Evolutionary conservation across 176 grass and related monocot genomes (phyloP).

Genomic region (Miscanthus lutarioriparius): DNA sequence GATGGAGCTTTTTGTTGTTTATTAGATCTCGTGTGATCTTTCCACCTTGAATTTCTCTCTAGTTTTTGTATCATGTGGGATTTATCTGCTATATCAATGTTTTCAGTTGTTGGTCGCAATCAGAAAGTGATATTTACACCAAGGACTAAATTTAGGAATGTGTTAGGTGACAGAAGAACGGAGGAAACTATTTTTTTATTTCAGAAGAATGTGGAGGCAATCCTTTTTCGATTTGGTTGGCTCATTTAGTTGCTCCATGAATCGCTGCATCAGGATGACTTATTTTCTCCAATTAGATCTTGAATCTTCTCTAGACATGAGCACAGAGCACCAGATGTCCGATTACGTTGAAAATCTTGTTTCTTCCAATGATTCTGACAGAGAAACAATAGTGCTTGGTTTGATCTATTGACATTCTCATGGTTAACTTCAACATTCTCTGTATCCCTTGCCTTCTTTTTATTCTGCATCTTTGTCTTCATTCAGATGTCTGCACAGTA

Average conservation of each 20-base stretch:
- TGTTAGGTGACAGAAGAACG: constrained; percentile 2
- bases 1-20: background rate
- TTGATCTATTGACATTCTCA: background rate
- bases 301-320: background rate
- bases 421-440: background rate
- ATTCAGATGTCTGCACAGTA: background rate
- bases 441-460: background rate
- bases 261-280: background rate
- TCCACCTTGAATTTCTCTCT: constrained; percentile 6
- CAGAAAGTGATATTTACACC: background rate
- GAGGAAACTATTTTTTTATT: background rate
- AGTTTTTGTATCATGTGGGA: background rate
- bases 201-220: background rate
- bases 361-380: background rate
- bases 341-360: background rate
- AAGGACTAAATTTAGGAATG: background rate
- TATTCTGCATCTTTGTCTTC: background rate
- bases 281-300: background rate
- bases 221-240: background rate
- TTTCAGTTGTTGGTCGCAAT: background rate
- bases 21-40: constrained; percentile 23
- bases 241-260: background rate
- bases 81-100: background rate
- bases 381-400: background rate
- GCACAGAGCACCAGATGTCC: background rate